A percentile compares a stretch with the other conserved stretches of the same genome.
phyloP scores from a whole-genome alignment of 208 protist genomes.

The Leishmania mexicana region DNA sequence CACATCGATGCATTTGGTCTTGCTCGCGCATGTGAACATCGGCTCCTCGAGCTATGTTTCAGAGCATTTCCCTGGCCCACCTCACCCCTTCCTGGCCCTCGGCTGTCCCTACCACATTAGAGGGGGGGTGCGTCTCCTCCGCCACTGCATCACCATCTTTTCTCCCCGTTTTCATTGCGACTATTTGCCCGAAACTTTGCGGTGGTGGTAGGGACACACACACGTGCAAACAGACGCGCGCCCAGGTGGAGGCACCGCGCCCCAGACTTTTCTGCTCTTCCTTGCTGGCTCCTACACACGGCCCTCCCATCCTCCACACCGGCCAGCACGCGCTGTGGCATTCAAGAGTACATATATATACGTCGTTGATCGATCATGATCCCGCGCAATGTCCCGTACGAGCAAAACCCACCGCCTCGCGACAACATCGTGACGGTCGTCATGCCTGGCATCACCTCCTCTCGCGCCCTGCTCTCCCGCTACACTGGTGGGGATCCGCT shows the following conservation, averaged over 20 bases:
- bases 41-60: not conserved
- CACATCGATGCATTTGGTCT: not conserved
- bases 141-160: not conserved
- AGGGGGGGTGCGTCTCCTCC: not conserved
- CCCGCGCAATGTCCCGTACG: slow-evolving; percentile 56
- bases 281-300: not conserved
- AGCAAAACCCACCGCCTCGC: slow-evolving; percentile 53
- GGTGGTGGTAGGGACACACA: not conserved
- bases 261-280: not conserved
- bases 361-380: slow-evolving; percentile 35
- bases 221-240: not conserved
- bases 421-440: slow-evolving; percentile 85
- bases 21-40: not conserved
- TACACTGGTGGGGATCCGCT: slow-evolving; percentile 79
- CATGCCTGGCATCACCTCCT: slow-evolving; percentile 72
- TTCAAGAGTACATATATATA: not conserved
- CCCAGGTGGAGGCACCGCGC: not conserved
- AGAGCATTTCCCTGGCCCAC: not conserved
- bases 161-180: not conserved
- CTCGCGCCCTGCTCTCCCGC: slow-evolving; percentile 62
- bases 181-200: not conserved
- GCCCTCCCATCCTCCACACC: not conserved
- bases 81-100: not conserved
- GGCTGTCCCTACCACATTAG: not conserved
- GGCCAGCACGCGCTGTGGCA: not conserved